Evolutionary conservation across 1,284 basidiomycete species (phyloP).

Genomic region (Ceratobasidium sp.): DNA sequence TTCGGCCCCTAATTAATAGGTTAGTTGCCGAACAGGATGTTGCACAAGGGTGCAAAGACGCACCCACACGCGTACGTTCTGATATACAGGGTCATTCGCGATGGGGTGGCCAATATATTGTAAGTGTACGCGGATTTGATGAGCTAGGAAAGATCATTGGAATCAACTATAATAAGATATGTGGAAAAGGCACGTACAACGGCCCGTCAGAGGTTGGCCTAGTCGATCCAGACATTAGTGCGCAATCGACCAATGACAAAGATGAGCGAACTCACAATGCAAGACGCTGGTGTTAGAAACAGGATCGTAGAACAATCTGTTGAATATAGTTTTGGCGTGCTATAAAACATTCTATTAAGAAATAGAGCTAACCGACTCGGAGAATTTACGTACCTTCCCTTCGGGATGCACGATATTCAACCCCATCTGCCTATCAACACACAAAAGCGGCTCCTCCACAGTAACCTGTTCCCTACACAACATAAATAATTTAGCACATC

Average conservation of each 20-base stretch:
- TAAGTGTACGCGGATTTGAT: constrained; percentile 95
- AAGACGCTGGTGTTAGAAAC: constrained; percentile 89
- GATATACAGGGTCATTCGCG: constrained; percentile 91
- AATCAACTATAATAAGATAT: not conserved
- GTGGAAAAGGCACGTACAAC: constrained; percentile 71
- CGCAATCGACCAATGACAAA: not conserved
- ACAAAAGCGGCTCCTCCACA: constrained; percentile 90
- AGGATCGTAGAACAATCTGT: constrained; percentile 84
- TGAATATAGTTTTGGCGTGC: constrained; percentile 93
- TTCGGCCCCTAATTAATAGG: constrained; percentile 43
- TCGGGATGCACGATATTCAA: constrained; percentile 94
- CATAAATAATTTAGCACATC: not conserved
- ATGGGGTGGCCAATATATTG: constrained; percentile 96
- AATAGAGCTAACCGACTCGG: not conserved
- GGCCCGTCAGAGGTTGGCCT: constrained; percentile 88
- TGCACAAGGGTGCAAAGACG: constrained; percentile 50
- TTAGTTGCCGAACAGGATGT: not conserved
- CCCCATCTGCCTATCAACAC: constrained; percentile 95
- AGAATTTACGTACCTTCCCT: constrained; percentile 75
- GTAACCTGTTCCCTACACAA: constrained; percentile 75
- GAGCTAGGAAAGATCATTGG: constrained; percentile 66
- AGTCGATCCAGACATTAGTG: not conserved
- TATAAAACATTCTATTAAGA: constrained; percentile 59
- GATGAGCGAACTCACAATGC: constrained; percentile 71
- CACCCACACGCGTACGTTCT: constrained; percentile 85